phyloP scores from a whole-genome alignment of 2,329 filamentous ascomycete genomes.

The Tympanopsis confertula region DNA sequence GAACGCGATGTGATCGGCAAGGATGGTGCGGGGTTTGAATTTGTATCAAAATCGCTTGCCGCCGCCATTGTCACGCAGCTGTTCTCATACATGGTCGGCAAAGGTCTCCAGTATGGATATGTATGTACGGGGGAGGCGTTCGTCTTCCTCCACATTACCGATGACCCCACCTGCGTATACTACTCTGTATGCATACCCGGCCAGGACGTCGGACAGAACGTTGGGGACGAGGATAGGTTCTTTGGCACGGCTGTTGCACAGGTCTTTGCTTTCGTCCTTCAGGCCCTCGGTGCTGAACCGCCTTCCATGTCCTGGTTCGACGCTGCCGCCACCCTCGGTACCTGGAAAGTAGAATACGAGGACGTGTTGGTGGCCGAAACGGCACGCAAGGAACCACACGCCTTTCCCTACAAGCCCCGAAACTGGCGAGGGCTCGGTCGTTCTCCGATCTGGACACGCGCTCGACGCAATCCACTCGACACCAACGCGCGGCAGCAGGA shows the following conservation, averaged over 20 bases:
- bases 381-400: conserved; percentile 8
- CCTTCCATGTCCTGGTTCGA: conserved; percentile 18
- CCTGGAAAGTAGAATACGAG: conserved; percentile 20
- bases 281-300: conserved; percentile 15
- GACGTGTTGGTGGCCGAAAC: conserved; percentile 13
- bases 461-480: conserved; percentile 1
- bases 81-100: conserved; percentile 25
- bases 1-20: conserved; percentile 19
- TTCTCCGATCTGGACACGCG: conserved; percentile 5
- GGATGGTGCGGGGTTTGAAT: conserved; percentile 14
- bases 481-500: background rate
- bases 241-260: conserved; percentile 22
- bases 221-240: conserved; percentile 18
- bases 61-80: conserved; percentile 24
- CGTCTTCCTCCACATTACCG: conserved; percentile 20
- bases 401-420: conserved; percentile 12
- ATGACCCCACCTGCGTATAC: conserved; percentile 18
- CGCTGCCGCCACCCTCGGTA: conserved; percentile 12
- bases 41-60: conserved; percentile 14
- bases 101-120: conserved; percentile 20
- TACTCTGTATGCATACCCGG: conserved; percentile 18
- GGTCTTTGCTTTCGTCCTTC: conserved; percentile 23
- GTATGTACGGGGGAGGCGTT: conserved; percentile 19
- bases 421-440: conserved; percentile 4
- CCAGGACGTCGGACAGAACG: conserved; percentile 17